phyloP scores from a whole-genome alignment of 352 stramenopile species.

The Globisporangium takayamanum region DNA sequence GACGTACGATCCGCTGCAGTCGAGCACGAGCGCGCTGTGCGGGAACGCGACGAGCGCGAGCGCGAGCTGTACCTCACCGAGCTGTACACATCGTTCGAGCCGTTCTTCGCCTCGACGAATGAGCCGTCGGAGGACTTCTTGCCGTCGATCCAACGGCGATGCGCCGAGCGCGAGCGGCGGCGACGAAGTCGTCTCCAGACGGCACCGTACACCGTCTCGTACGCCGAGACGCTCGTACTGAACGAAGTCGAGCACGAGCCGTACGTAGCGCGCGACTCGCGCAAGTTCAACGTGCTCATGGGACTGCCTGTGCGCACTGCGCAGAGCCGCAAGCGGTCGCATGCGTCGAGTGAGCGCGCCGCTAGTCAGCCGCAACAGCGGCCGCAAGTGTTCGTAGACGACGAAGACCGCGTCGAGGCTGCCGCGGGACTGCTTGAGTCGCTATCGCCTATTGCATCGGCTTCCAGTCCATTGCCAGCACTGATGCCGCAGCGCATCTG shows the following conservation, averaged over 20 bases:
- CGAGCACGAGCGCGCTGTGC: slow-evolving; percentile 20
- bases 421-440: neutral
- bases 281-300: slow-evolving; percentile 48
- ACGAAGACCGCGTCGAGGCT: slow-evolving; percentile 21
- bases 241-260: slow-evolving; percentile 39
- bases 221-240: slow-evolving; percentile 29
- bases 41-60: slow-evolving; percentile 21
- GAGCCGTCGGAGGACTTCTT: slow-evolving; percentile 42
- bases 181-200: slow-evolving; percentile 7
- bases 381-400: slow-evolving; percentile 19
- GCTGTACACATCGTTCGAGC: slow-evolving; percentile 49
- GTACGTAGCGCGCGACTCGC: slow-evolving; percentile 49
- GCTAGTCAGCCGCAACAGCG: slow-evolving; percentile 20
- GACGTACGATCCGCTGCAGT: slow-evolving; percentile 31
- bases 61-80: slow-evolving; percentile 32
- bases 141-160: slow-evolving; percentile 34
- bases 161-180: slow-evolving; percentile 17
- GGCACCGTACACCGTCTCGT: slow-evolving; percentile 28
- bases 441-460: neutral
- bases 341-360: slow-evolving; percentile 29
- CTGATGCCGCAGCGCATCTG: slow-evolving; percentile 9
- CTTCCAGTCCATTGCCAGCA: neutral
- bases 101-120: slow-evolving; percentile 39
- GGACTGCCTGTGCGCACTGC: slow-evolving; percentile 31
- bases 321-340: slow-evolving; percentile 20